phyloP scores from a whole-genome alignment of 192 early-diverging fungal genomes.

The Entomortierella chlamydospora region DNA sequence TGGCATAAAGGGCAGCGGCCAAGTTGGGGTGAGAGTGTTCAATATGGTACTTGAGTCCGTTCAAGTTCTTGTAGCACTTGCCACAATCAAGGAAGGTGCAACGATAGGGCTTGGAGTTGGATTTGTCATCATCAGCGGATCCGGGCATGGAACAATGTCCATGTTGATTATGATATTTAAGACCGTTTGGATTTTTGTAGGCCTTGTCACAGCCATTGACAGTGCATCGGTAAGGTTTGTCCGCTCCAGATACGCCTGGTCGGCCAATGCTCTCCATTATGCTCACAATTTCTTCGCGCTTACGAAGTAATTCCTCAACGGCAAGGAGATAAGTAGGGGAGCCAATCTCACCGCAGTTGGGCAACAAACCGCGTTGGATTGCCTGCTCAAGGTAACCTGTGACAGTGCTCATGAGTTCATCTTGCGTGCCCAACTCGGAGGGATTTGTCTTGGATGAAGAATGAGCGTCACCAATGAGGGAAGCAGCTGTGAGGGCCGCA shows the following conservation, averaged over 20 bases:
- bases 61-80: constrained; percentile 97
- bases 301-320: constrained; percentile 43
- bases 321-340: constrained; percentile 30
- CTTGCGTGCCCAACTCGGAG: constrained; percentile 7
- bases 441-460: background rate
- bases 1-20: constrained; percentile 53
- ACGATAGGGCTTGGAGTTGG: constrained; percentile 73
- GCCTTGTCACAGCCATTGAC: constrained; percentile 89
- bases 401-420: constrained; percentile 41
- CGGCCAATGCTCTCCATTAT: constrained; percentile 54
- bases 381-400: constrained; percentile 53
- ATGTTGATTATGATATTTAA: constrained; percentile 97
- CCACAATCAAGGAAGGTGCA: constrained; percentile 88
- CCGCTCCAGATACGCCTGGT: constrained; percentile 41
- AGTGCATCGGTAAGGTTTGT: constrained; percentile 89
- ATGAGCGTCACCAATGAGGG: constrained; percentile 13
- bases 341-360: constrained; percentile 45
- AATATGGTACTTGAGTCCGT: constrained; percentile 95
- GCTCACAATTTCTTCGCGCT: constrained; percentile 56
- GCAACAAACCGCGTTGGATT: constrained; percentile 33
- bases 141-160: constrained; percentile 78
- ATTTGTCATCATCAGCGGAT: constrained; percentile 68
- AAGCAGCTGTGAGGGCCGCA: constrained; percentile 17
- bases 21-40: constrained; percentile 85
- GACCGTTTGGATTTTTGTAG: constrained; percentile 98